Conservation (phyloP, 805 yeast species). For the Teunomyces atbi region DNA sequence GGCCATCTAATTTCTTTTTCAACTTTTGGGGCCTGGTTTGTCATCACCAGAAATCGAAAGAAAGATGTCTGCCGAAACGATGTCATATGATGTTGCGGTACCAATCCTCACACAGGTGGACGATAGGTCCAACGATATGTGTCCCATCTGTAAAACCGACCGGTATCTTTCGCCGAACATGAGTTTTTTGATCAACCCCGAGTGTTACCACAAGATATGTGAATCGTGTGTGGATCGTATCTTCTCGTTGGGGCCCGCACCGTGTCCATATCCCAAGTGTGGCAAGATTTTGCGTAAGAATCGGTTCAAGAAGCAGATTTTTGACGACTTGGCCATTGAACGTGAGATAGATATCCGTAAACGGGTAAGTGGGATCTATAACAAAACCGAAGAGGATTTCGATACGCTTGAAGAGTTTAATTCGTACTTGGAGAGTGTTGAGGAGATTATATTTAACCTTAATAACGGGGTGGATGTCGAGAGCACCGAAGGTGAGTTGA, state of each 20-base stretch:
- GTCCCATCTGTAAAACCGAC: slow-evolving; percentile 97
- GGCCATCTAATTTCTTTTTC: too few species aligned
- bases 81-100: slow-evolving; percentile 1
- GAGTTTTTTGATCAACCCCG: slow-evolving; percentile 90
- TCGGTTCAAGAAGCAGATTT: slow-evolving; percentile 86
- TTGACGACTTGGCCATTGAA: slow-evolving; percentile 88
- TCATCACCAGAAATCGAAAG: neutral
- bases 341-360: slow-evolving; percentile 88
- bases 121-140: slow-evolving; percentile 69
- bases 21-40: too few species aligned
- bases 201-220: slow-evolving; percentile 97
- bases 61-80: slow-evolving; percentile 1
- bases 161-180: slow-evolving; percentile 90
- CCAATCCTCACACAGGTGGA: slow-evolving; percentile 21
- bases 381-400: slow-evolving; percentile 78
- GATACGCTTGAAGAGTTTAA: slow-evolving; percentile 59
- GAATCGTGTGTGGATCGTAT: slow-evolving; percentile 96
- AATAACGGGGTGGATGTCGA: slow-evolving; percentile 68
- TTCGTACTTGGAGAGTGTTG: slow-evolving; percentile 79
- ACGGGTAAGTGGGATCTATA: slow-evolving; percentile 72
- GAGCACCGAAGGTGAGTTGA: slow-evolving; percentile 62
- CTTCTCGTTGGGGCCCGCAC: slow-evolving; percentile 91
- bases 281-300: slow-evolving; percentile 83
- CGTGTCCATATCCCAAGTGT: slow-evolving; percentile 93
- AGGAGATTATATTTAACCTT: slow-evolving; percentile 74